phyloP scores from a whole-genome alignment of 2,329 filamentous ascomycete species.

The Sporothrix phasma region DNA sequence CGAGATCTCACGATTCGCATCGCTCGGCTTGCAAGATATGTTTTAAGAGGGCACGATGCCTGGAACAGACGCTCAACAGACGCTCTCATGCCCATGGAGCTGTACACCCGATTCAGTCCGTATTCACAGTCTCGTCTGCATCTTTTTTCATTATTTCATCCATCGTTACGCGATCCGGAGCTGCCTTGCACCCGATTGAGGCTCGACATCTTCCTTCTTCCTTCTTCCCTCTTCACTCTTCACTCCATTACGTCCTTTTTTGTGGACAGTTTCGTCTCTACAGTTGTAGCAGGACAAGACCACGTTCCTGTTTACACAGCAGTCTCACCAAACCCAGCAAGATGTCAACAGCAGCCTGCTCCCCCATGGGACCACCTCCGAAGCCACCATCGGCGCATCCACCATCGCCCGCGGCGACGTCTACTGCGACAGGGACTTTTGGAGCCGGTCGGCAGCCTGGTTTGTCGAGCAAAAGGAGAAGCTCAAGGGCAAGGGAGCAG shows the following conservation, averaged over 20 bases:
- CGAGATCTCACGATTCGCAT: background rate
- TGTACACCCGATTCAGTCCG: background rate
- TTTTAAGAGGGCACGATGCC: background rate
- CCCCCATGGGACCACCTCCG: background rate
- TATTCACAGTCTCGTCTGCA: background rate
- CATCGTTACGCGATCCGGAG: background rate
- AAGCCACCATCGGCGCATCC: background rate
- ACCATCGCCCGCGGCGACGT: slow-evolving; percentile 7
- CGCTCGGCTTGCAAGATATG: background rate
- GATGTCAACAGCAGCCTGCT: background rate
- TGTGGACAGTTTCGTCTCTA: no score
- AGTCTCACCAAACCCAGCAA: no score
- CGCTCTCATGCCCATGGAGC: background rate
- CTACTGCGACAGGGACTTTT: slow-evolving; percentile 15
- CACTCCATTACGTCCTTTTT: background rate
- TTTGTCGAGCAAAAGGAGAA: background rate
- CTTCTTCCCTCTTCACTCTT: background rate
- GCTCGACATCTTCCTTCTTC: background rate
- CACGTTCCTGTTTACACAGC: no score
- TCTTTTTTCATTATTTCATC: background rate
- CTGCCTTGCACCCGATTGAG: background rate
- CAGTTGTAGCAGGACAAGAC: no score
- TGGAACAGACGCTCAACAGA: no score
- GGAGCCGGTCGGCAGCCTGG: slow-evolving; percentile 9
- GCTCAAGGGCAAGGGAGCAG: background rate